These are phyloP conservation scores for Puccinia brachypodii DNA, from an alignment of 1,284 basidiomycete species.

Conservation along the genomic window DNA sequence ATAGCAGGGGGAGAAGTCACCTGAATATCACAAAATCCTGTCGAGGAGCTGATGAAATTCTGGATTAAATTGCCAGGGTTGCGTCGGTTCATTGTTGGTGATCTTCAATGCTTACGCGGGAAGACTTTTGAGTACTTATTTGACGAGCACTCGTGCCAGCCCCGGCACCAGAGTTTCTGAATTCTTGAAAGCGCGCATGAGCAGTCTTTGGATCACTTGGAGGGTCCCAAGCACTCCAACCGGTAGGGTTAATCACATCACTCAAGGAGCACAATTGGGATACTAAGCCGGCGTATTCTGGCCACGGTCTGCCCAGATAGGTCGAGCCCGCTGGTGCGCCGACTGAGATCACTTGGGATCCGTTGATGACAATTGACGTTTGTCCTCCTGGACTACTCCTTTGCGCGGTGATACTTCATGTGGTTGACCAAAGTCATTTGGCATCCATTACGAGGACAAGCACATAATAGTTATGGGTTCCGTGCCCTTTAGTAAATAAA, in stretches of 20 bases:
- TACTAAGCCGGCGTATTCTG: background rate
- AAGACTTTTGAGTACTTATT: background rate
- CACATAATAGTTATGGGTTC: too few relatives aligned
- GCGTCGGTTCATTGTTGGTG: too few relatives aligned
- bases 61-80: too few relatives aligned
- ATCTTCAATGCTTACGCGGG: background rate
- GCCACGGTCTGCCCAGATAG: constrained; percentile 32
- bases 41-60: too few relatives aligned
- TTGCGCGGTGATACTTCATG: constrained; percentile 32
- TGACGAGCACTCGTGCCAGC: constrained; percentile 1
- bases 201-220: background rate
- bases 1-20: too few relatives aligned
- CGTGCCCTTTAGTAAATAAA: too few relatives aligned
- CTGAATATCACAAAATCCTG: too few relatives aligned
- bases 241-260: constrained; percentile 28
- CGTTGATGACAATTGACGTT: constrained; percentile 4
- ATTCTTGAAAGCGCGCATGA: constrained; percentile 13
- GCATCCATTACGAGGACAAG: too few relatives aligned
- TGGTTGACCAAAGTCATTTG: background rate
- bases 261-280: constrained; percentile 22
- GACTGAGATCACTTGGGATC: background rate
- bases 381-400: background rate
- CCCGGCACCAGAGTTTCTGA: background rate
- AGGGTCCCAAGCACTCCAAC: constrained; percentile 25
- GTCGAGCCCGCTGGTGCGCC: background rate